phyloP scores from a whole-genome alignment of 352 stramenopile species.

The Globisporangium cylindrosporum region DNA sequence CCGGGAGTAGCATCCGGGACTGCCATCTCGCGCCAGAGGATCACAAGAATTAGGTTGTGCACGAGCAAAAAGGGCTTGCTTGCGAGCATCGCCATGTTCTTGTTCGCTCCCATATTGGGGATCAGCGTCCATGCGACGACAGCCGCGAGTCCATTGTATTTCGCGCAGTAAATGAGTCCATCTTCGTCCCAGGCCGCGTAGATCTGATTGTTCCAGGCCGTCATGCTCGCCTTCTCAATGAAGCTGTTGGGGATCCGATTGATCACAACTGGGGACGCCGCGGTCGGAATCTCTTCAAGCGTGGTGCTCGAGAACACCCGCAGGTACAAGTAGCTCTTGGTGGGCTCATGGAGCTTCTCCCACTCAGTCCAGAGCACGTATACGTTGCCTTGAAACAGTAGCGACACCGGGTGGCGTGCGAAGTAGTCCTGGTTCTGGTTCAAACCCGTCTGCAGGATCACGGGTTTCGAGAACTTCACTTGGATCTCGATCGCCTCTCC shows the following conservation, averaged over 20 bases:
- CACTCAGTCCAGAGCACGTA: constrained; percentile 74
- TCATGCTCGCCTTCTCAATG: constrained; percentile 43
- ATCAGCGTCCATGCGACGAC: constrained; percentile 50
- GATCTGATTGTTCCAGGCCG: constrained; percentile 41
- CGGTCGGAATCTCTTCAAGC: constrained; percentile 26
- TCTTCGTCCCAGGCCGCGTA: constrained; percentile 74
- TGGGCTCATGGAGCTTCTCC: constrained; percentile 27
- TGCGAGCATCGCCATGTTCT: constrained; percentile 44
- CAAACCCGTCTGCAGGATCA: constrained; percentile 59
- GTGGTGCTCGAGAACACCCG: constrained; percentile 44
- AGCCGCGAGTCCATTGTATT: constrained; percentile 42
- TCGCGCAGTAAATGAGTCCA: constrained; percentile 52
- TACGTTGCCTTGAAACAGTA: constrained; percentile 40
- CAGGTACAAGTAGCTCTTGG: constrained; percentile 55
- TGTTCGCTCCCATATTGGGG: constrained; percentile 63
- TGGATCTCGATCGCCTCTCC: constrained; percentile 71
- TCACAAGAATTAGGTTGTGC: constrained; percentile 56
- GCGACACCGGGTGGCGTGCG: constrained; percentile 34
- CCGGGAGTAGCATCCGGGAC: not conserved
- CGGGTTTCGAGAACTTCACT: constrained; percentile 59
- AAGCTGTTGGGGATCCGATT: constrained; percentile 51
- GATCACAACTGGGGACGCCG: constrained; percentile 23
- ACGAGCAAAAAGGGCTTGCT: constrained; percentile 45
- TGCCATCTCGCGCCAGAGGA: constrained; percentile 57
- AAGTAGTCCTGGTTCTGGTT: constrained; percentile 58